Base-by-base conservation (phyloP, 805 yeast species). In the Metschnikowia proteae region DNA sequence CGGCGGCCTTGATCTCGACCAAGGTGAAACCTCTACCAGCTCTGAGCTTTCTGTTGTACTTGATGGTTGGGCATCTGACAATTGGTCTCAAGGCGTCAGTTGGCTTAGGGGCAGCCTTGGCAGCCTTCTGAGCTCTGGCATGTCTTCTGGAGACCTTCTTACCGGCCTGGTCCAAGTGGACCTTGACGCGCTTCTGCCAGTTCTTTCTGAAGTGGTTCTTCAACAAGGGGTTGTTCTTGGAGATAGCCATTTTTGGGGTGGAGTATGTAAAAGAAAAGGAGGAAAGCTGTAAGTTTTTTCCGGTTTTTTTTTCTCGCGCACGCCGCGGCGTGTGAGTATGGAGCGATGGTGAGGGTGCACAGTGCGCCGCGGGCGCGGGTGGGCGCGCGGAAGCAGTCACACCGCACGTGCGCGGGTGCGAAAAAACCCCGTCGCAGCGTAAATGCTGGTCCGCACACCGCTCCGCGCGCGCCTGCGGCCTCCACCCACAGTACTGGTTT, bases 91-190 rank as follows among this genome's bases (percentile, higher is more conserved):
- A 84, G 62, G 84, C 75, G 75, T 94, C 99, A 73, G 94, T 80
- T 68, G 99, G 99, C 74, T 88, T 91, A 80, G 99, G 99, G 69
- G 99, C 98, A 66, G 86, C 78, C 74, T 80, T 80, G 67, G 97
- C 96, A 67, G 97, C 96, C 82, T 87, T 91, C 67, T 85, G 68
- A 73, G 88, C 86, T 81, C 99, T 89, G 63, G 96, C 86, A 63
- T 79, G 81, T 82, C 99, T 87, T 86, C 99, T 90, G 61, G 96
- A 84, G 71, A 80, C 90, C 86, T 94, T 94, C 86, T 92, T 90
- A 77, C 99, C 99, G 73, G 99, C 97, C 84, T 94, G 99, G 92
- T 94, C 97, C 75, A 94, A 87, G 90, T 95, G 99, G 70, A 89
- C 97, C 77, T 83, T 88, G 84, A 94, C 99, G 74, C 98, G 88